Conservation (phyloP, 768 basidiomycete species). For the Tricholoma bakamatsutake region DNA sequence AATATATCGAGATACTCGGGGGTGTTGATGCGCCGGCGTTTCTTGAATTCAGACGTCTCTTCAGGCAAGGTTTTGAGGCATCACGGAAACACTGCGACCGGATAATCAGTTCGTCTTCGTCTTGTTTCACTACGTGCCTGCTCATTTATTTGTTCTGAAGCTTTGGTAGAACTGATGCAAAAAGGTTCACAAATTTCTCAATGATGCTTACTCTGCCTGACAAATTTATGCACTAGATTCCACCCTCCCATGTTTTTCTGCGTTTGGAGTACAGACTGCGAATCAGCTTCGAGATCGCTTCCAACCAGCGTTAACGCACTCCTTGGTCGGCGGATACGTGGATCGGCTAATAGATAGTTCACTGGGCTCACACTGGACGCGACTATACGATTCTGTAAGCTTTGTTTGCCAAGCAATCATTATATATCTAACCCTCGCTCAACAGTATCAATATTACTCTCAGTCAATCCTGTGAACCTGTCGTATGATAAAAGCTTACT, state of each 20-base stretch:
- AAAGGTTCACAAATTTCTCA: slow-evolving; percentile 44
- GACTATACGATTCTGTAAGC: slow-evolving; percentile 90
- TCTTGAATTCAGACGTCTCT: slow-evolving; percentile 78
- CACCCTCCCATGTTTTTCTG: slow-evolving; percentile 82
- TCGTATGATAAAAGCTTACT: neutral
- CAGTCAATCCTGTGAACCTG: slow-evolving; percentile 67
- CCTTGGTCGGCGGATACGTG: slow-evolving; percentile 80
- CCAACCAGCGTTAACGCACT: slow-evolving; percentile 84
- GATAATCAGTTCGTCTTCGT: slow-evolving; percentile 67
- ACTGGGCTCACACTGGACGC: slow-evolving; percentile 89
- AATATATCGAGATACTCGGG: slow-evolving; percentile 95
- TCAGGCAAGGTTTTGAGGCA: slow-evolving; percentile 90
- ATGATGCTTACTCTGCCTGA: neutral
- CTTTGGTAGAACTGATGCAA: slow-evolving; percentile 95
- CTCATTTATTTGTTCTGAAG: slow-evolving; percentile 16
- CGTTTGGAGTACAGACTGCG: slow-evolving; percentile 89
- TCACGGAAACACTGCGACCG: slow-evolving; percentile 95
- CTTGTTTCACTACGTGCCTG: neutral
- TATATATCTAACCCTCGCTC: slow-evolving; percentile 3
- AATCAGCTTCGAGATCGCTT: slow-evolving; percentile 87
- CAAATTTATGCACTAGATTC: slow-evolving; percentile 51
- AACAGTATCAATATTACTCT: slow-evolving; percentile 89
- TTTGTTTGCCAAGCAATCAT: neutral
- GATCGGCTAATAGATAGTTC: slow-evolving; percentile 87
- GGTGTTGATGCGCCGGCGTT: slow-evolving; percentile 74